Conservation (phyloP, 176 grass and related monocot species). For the Aegilops tauschii region DNA sequence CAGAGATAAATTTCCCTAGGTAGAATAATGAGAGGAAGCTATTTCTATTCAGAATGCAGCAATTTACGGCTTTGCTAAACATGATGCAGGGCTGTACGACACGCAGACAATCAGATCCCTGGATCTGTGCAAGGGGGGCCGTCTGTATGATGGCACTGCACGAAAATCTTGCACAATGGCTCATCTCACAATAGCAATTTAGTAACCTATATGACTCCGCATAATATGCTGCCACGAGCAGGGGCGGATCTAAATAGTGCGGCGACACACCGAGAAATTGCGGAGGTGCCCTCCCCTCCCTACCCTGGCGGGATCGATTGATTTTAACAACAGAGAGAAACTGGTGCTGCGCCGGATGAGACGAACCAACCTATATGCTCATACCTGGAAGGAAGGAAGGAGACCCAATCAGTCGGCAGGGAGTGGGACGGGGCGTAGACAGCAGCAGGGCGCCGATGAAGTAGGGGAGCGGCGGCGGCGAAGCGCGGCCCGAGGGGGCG, state of each 20-base stretch:
- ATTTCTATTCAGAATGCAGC: not conserved
- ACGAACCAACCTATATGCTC: not conserved
- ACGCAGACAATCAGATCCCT: not conserved
- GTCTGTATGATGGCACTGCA: not conserved
- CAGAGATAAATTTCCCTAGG: not conserved
- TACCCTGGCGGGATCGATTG: not conserved
- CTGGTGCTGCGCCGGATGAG: too few relatives aligned
- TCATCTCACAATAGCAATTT: not conserved
- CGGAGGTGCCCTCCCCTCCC: too few relatives aligned
- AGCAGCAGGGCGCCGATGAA: too few relatives aligned
- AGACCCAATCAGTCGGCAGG: too few relatives aligned
- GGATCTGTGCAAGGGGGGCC: not conserved
- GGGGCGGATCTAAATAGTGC: not conserved
- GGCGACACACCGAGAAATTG: too few relatives aligned
- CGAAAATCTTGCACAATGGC: not conserved
- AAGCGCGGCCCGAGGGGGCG: too few relatives aligned
- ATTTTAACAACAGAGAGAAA: not conserved
- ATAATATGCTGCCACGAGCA: not conserved
- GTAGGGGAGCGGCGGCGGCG: too few relatives aligned
- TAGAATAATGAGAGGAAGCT: not conserved
- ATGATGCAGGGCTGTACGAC: not conserved
- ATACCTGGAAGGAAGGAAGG: not conserved
- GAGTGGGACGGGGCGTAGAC: too few relatives aligned
- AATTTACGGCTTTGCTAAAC: not conserved
- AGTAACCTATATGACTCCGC: not conserved